Percentiles rank a stretch among this genome's conserved stretches.
Evolutionary conservation across 148 eudicot species (phyloP).

Genomic region (Persicaria tinctoria): DNA sequence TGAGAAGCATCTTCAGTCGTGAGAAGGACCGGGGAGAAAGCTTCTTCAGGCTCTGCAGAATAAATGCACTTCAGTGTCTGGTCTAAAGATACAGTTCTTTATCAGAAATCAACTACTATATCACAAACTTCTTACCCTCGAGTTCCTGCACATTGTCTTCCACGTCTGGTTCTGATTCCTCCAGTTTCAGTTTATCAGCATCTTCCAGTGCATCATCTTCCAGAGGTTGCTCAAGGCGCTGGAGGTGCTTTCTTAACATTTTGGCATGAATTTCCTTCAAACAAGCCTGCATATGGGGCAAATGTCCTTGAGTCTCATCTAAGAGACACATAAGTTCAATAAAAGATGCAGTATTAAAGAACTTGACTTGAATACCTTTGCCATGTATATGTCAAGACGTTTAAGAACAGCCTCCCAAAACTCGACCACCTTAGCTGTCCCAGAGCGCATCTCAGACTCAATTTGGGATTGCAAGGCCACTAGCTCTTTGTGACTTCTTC

Average conservation of each 20-base stretch:
- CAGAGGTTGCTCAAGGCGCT: conserved; percentile 58
- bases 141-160: conserved; percentile 44
- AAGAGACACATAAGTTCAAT: not conserved
- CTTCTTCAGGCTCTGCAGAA: conserved; percentile 23
- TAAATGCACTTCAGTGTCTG: not conserved
- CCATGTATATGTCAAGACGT: conserved; percentile 89
- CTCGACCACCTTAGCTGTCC: conserved; percentile 92
- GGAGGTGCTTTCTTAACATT: conserved; percentile 63
- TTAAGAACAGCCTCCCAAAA: conserved; percentile 96
- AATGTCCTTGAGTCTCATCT: conserved; percentile 9
- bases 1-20: conserved; percentile 26
- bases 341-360: not conserved
- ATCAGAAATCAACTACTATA: conserved; percentile 15
- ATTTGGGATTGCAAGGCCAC: conserved; percentile 62
- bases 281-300: conserved; percentile 54
- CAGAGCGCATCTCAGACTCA: conserved; percentile 93
- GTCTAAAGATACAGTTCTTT: conserved; percentile 21
- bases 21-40: conserved; percentile 56
- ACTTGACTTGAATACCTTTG: conserved; percentile 46
- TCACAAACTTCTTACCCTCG: conserved; percentile 32
- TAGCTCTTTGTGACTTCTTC: conserved; percentile 57
- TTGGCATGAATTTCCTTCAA: conserved; percentile 83
- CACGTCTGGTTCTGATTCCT: conserved; percentile 31
- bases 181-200: conserved; percentile 27
- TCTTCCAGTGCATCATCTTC: conserved; percentile 34